Conservation (phyloP, 306 rosid genomes). For the Cyamopsis tetragonoloba region DNA sequence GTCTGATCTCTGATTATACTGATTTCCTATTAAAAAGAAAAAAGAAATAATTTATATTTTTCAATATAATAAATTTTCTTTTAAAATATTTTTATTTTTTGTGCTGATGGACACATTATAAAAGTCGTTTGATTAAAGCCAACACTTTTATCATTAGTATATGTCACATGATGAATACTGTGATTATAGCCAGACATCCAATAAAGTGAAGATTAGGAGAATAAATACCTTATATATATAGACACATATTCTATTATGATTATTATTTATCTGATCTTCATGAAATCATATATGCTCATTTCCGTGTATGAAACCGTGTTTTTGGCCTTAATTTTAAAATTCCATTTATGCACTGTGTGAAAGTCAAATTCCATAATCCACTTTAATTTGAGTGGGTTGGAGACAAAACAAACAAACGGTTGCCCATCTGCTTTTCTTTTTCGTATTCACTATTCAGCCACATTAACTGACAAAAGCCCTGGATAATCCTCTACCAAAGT, state of each 20-base stretch:
- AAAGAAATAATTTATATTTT: no score
- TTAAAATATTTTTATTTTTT: no score
- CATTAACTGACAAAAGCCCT: conserved; percentile 37
- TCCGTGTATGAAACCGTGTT: background rate
- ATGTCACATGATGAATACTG: conserved; percentile 26
- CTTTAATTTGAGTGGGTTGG: conserved; percentile 20
- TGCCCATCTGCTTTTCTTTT: conserved; percentile 11
- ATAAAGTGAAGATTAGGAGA: conserved; percentile 26
- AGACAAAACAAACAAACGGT: conserved; percentile 25
- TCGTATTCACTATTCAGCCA: conserved; percentile 37
- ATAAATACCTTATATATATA: conserved; percentile 13
- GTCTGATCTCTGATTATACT: no score
- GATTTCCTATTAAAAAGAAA: no score
- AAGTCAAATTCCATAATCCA: conserved; percentile 50
- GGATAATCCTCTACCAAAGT: conserved; percentile 26
- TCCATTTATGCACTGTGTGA: conserved; percentile 26
- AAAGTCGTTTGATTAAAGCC: background rate
- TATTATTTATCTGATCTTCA: background rate
- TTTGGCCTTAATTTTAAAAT: background rate
- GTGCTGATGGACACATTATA: no score
- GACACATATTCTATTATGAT: background rate
- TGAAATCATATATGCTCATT: background rate
- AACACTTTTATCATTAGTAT: background rate
- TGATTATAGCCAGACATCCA: conserved; percentile 42
- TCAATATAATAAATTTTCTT: no score